These are phyloP conservation scores for Aspergillus clavatus DNA, from an alignment of 2,329 filamentous ascomycete species.

Conservation along the genomic window DNA sequence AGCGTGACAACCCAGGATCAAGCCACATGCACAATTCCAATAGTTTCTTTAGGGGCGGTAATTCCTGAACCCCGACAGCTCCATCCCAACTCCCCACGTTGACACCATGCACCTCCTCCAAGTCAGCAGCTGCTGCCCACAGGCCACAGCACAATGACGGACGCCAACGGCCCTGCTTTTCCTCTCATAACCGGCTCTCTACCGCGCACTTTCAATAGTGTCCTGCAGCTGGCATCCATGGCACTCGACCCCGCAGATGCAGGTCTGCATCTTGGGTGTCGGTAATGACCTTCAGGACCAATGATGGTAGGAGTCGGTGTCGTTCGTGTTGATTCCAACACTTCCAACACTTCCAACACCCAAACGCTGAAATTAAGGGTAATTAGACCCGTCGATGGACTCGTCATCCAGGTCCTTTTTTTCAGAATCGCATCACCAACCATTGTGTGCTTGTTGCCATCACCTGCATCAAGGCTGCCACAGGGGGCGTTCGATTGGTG, in stretches of 20 bases:
- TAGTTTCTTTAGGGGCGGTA: background rate
- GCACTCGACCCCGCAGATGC: background rate
- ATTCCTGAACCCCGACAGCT: background rate
- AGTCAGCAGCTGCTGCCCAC: too few relatives aligned
- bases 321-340: too few relatives aligned
- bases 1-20: background rate
- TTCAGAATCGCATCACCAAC: background rate
- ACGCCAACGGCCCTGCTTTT: background rate
- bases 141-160: background rate
- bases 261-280: background rate
- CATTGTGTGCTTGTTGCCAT: background rate
- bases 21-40: background rate
- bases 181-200: background rate
- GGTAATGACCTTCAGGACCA: background rate
- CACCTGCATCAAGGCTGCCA: background rate
- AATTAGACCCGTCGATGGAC: too few relatives aligned
- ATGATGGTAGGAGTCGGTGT: too few relatives aligned
- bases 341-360: too few relatives aligned
- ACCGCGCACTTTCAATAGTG: background rate
- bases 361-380: too few relatives aligned
- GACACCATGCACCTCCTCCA: too few relatives aligned
- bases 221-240: background rate
- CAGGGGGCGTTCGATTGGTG: background rate
- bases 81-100: too few relatives aligned
- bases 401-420: too few relatives aligned